A percentile compares a stretch with the other conserved stretches of the same genome.
Conservation (phyloP, 371 early-diverging fungal species). For the Catenaria anguillulae region DNA sequence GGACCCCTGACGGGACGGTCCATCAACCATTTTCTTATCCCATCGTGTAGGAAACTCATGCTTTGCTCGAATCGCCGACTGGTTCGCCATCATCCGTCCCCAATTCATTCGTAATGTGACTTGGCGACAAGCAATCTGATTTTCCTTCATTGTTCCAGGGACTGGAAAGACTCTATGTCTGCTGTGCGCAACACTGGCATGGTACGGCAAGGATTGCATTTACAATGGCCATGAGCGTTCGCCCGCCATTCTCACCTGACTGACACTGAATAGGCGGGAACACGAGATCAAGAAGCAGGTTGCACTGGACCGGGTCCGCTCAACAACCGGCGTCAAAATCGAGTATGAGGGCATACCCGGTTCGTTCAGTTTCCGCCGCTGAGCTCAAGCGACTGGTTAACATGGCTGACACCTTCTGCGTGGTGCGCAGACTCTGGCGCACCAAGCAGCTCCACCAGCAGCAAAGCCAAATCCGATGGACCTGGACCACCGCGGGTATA, state of each 20-base stretch:
- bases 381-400: neutral
- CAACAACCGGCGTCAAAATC: neutral
- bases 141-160: too few relatives aligned
- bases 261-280: too few relatives aligned
- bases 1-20: too few relatives aligned
- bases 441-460: neutral
- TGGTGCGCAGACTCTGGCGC: neutral
- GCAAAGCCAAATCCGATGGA: neutral
- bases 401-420: too few relatives aligned
- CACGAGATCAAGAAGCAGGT: too few relatives aligned
- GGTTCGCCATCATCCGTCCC: neutral
- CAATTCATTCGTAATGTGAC: neutral
- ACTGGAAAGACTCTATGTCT: conserved; percentile 12
- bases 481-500: conserved; percentile 19
- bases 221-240: neutral
- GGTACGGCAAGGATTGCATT: neutral
- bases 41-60: conserved; percentile 8
- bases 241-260: too few relatives aligned
- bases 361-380: neutral
- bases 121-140: too few relatives aligned
- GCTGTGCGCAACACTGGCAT: conserved; percentile 11
- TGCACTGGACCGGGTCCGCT: too few relatives aligned
- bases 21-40: too few relatives aligned
- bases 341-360: conserved; percentile 1
- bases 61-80: conserved; percentile 11